These are phyloP conservation scores for Puccinia sorghi DNA, from an alignment of 1,284 basidiomycete genomes.

Conservation along the genomic window DNA sequence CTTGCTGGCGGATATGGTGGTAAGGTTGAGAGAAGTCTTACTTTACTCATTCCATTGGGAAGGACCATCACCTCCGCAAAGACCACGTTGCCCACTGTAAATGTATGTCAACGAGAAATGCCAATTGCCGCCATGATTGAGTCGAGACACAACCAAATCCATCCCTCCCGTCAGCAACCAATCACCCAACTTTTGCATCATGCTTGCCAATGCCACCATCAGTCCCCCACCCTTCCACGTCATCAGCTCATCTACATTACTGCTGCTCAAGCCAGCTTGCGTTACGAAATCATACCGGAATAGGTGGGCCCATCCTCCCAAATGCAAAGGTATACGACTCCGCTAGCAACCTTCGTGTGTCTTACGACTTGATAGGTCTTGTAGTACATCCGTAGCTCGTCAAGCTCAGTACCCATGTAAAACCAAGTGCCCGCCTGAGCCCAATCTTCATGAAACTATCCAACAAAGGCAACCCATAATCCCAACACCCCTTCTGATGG, in stretches of 20 bases:
- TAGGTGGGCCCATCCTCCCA: not conserved
- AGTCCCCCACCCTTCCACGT: not conserved
- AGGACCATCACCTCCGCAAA: constrained; percentile 98
- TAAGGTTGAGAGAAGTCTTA: constrained; percentile 64
- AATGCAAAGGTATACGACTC: not conserved
- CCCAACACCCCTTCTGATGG: constrained; percentile 81
- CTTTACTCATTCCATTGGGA: constrained; percentile 93
- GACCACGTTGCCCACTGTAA: constrained; percentile 69
- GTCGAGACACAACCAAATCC: constrained; percentile 47
- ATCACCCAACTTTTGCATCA: constrained; percentile 32
- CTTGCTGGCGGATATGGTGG: not conserved
- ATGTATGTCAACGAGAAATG: constrained; percentile 13
- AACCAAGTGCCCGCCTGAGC: not conserved
- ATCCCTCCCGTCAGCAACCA: constrained; percentile 50
- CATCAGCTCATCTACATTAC: constrained; percentile 23
- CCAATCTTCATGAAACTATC: not conserved
- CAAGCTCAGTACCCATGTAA: constrained; percentile 11
- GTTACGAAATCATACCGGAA: constrained; percentile 6
- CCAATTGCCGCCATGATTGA: constrained; percentile 18
- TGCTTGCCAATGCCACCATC: constrained; percentile 7
- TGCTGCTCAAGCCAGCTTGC: not conserved
- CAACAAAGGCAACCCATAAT: constrained; percentile 58
- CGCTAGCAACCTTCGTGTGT: not conserved
- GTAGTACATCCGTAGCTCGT: constrained; percentile 23
- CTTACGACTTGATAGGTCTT: not conserved